phyloP scores from a whole-genome alignment of 768 basidiomycete species.

The Lactarius tabidus region DNA sequence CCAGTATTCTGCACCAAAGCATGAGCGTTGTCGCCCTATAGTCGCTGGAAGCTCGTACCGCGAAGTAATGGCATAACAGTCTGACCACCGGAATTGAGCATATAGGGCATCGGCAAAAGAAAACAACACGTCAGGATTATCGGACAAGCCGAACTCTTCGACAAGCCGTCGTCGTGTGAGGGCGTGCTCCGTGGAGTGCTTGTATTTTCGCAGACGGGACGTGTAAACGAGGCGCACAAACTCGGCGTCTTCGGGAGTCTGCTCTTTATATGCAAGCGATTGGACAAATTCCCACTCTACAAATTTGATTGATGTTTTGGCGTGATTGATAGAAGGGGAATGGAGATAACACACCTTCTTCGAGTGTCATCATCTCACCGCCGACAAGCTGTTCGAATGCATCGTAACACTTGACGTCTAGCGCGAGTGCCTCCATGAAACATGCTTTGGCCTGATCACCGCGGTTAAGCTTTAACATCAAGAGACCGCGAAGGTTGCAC shows the following conservation, averaged over 20 bases:
- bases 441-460: constrained; percentile 88
- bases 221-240: constrained; percentile 94
- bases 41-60: constrained; percentile 43
- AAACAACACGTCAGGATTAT: constrained; percentile 90
- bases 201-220: constrained; percentile 86
- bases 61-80: constrained; percentile 86
- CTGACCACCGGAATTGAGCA: constrained; percentile 85
- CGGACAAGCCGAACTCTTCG: constrained; percentile 76
- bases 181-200: constrained; percentile 77
- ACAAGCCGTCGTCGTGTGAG: constrained; percentile 74
- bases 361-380: constrained; percentile 93
- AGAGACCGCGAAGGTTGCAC: constrained; percentile 88
- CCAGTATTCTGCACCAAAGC: constrained; percentile 61
- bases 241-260: constrained; percentile 82
- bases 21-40: neutral
- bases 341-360: constrained; percentile 68
- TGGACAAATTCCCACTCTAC: constrained; percentile 97
- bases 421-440: constrained; percentile 90
- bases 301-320: neutral
- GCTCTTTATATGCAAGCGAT: constrained; percentile 73
- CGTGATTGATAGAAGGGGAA: neutral
- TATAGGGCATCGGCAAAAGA: constrained; percentile 90
- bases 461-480: constrained; percentile 92
- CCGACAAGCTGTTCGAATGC: constrained; percentile 86
- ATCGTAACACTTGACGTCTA: constrained; percentile 97